Conservation (phyloP, 1,284 basidiomycete species). For the Rhodotorula glutinis region DNA sequence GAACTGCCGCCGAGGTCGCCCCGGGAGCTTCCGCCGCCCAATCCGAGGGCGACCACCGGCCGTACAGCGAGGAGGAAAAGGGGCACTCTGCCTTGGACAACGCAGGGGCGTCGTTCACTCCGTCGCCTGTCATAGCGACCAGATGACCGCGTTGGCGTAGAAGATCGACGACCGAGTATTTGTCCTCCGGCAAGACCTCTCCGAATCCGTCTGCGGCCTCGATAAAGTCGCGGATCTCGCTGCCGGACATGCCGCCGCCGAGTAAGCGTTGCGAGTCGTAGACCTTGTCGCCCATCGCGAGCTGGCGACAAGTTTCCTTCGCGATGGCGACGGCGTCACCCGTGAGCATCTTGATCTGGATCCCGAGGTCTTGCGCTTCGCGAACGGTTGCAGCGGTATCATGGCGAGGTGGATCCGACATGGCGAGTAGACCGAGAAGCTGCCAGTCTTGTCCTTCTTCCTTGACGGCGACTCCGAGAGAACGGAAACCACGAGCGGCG, state of each 20-base stretch:
- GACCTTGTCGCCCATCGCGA: slow-evolving; percentile 56
- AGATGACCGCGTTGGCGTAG: slow-evolving; percentile 58
- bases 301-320: slow-evolving; percentile 58
- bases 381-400: slow-evolving; percentile 58
- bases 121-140: slow-evolving; percentile 56
- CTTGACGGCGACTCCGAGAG: slow-evolving; percentile 57
- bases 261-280: slow-evolving; percentile 59
- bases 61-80: too few species aligned
- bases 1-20: too few species aligned
- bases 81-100: slow-evolving; percentile 52
- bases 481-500: slow-evolving; percentile 57
- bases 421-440: slow-evolving; percentile 26
- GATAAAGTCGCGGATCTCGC: slow-evolving; percentile 56
- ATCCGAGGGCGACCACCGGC: too few species aligned
- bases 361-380: slow-evolving; percentile 56
- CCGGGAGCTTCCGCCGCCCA: too few species aligned
- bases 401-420: slow-evolving; percentile 57
- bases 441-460: slow-evolving; percentile 49
- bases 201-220: slow-evolving; percentile 59
- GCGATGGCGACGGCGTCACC: slow-evolving; percentile 59
- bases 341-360: slow-evolving; percentile 59
- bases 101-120: slow-evolving; percentile 53
- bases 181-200: slow-evolving; percentile 60
- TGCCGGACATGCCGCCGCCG: slow-evolving; percentile 56
- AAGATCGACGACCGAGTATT: slow-evolving; percentile 53